Conservation (phyloP, 495 filamentous ascomycete species). For the Aspergillus mulundensis region DNA sequence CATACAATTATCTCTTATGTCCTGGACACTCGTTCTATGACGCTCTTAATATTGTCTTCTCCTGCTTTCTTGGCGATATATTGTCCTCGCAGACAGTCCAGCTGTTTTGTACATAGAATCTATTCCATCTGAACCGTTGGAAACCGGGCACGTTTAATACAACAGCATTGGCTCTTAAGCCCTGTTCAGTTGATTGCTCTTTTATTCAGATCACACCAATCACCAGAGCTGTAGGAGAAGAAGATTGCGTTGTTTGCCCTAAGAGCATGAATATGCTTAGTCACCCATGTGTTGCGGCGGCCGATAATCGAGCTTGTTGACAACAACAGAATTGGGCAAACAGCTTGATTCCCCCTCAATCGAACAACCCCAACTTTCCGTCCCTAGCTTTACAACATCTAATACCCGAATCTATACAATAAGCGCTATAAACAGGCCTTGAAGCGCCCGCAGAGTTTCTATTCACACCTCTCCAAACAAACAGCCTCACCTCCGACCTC, state of each 20-base stretch:
- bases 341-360: conserved; percentile 1
- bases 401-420: not conserved
- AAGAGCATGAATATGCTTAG: conserved; percentile 6
- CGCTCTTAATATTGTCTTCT: not conserved
- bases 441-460: not conserved
- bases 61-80: not conserved
- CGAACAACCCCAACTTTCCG: not conserved
- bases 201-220: too few relatives aligned
- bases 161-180: too few relatives aligned
- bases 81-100: not conserved
- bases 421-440: not conserved
- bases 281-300: conserved; percentile 7
- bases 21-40: not conserved
- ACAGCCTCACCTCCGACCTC: not conserved
- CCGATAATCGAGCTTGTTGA: not conserved
- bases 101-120: not conserved
- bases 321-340: conserved; percentile 2
- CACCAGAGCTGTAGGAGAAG: too few relatives aligned
- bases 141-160: too few relatives aligned
- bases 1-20: not conserved
- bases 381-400: too few relatives aligned
- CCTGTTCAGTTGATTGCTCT: too few relatives aligned
- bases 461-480: not conserved
- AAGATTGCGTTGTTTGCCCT: not conserved
- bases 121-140: too few relatives aligned